phyloP scores from a whole-genome alignment of 257 asterid genomes.

The Penstemon davidsonii region DNA sequence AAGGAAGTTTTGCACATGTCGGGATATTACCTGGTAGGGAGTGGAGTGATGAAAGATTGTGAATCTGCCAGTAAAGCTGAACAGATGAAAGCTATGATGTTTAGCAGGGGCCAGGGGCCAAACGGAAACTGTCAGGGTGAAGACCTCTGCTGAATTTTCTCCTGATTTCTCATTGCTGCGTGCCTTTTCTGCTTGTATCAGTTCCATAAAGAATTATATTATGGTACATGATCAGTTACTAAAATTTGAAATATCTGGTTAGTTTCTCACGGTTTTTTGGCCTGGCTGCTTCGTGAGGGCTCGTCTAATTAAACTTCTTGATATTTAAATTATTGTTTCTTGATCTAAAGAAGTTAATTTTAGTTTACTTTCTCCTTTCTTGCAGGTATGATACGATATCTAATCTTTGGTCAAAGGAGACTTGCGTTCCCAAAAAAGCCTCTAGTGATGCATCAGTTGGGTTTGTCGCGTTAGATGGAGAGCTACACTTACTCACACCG shows the following conservation, averaged over 20 bases:
- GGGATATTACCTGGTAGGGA: too few species aligned
- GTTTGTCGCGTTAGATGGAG: constrained; percentile 67
- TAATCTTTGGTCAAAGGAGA: constrained; percentile 73
- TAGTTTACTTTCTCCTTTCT: neutral
- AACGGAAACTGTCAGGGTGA: too few species aligned
- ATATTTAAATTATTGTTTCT: neutral
- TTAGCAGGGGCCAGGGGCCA: too few species aligned
- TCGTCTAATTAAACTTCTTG: neutral
- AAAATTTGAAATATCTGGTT: neutral
- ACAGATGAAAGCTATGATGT: neutral
- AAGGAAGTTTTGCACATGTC: too few species aligned
- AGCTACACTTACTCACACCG: constrained; percentile 62
- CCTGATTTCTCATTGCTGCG: neutral
- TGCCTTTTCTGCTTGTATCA: neutral
- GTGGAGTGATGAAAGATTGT: neutral
- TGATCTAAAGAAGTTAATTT: neutral
- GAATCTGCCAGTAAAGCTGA: neutral
- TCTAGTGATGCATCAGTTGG: constrained; percentile 64
- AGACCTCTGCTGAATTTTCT: neutral
- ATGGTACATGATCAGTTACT: neutral
- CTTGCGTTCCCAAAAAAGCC: constrained; percentile 61
- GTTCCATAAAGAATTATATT: neutral
- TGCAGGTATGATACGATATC: constrained; percentile 58
- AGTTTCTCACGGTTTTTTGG: neutral
- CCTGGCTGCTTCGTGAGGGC: neutral